Base-by-base conservation (phyloP, 192 early-diverging fungal genomes). In the Funneliformis mosseae region DNA sequence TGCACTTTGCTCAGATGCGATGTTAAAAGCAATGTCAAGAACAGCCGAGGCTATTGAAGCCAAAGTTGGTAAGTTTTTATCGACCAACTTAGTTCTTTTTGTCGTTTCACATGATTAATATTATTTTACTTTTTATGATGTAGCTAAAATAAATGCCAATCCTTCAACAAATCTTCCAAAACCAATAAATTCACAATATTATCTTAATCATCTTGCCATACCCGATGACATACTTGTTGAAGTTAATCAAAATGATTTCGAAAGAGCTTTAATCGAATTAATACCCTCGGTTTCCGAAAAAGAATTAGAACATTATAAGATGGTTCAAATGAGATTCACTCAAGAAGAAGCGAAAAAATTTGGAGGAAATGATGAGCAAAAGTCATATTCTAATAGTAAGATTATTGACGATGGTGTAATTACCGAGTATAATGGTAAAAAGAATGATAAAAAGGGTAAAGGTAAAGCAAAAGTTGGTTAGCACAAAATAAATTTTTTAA, bases 1-100 rank as follows among this genome's bases (percentile, higher is more conserved):
- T 82, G 98, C 98, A 0, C 87, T 99, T 48, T 98, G 97, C 81
- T 96, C 98, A 25, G 97, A 99, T 82, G 95, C 98, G 0, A 95
- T 97, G 88, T 88, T 99, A 12, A 97, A 99, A 81, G 97, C 98
- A 12, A 98, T 99, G 91, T 85, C 93, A 14, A 90, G 97, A 62
- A 95, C 92, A 0, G 97, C 98, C 12, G 87, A 93, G 43, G 77
- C 85, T 0, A 92, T 97, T 14, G 91, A 89, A 76, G 81, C 74
- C 3, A 89, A 88, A 67, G 86, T 89, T n/a, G 78, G 86, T 80
- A 80, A 5, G 83, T 80, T n/a, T n/a, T n/a, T 18, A 43, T 16
- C 10, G 7, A 7, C 6, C 5, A n/a, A 7, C 5, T n/a, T 33
- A 16, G 2, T 28, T 2, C 14, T 7, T 42, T 50, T 39, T 59